Evolutionary conservation across 2,329 filamentous ascomycete species (phyloP).

Genomic region (Pyrenophora teres): DNA sequence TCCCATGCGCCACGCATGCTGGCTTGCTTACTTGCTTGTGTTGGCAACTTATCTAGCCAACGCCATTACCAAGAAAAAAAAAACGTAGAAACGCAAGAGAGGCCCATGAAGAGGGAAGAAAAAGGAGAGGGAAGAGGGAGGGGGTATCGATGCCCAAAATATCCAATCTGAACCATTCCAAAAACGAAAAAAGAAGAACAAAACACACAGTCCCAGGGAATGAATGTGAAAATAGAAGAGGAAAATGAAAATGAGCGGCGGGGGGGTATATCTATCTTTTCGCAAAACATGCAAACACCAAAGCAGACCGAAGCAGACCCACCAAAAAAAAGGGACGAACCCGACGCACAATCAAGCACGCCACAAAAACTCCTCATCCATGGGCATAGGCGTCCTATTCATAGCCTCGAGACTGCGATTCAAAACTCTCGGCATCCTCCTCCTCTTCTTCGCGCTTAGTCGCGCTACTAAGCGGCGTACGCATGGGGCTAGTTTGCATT

Average conservation of each 20-base stretch:
- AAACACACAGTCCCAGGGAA: not conserved
- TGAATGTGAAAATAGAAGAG: not conserved
- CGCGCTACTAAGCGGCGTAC: constrained; percentile 37
- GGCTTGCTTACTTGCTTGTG: no score
- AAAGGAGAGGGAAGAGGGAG: not conserved
- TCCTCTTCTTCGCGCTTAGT: constrained; percentile 40
- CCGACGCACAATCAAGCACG: constrained; percentile 7
- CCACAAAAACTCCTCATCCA: constrained; percentile 48
- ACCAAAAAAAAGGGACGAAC: not conserved
- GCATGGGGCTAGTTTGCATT: constrained; percentile 40
- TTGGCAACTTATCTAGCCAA: no score
- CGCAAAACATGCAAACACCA: not conserved
- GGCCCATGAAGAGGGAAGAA: not conserved
- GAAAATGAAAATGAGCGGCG: not conserved
- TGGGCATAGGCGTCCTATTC: constrained; percentile 44
- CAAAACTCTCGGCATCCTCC: constrained; percentile 40
- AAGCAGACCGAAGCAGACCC: not conserved
- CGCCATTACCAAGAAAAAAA: not conserved
- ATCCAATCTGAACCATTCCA: not conserved
- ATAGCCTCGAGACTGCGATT: constrained; percentile 37
- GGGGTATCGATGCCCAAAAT: not conserved
- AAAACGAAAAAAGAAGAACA: not conserved
- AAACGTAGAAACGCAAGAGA: not conserved
- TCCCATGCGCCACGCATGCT: not conserved
- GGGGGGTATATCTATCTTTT: not conserved